Conservation (phyloP, 495 filamentous ascomycete genomes). For the Penicillium lagena region DNA sequence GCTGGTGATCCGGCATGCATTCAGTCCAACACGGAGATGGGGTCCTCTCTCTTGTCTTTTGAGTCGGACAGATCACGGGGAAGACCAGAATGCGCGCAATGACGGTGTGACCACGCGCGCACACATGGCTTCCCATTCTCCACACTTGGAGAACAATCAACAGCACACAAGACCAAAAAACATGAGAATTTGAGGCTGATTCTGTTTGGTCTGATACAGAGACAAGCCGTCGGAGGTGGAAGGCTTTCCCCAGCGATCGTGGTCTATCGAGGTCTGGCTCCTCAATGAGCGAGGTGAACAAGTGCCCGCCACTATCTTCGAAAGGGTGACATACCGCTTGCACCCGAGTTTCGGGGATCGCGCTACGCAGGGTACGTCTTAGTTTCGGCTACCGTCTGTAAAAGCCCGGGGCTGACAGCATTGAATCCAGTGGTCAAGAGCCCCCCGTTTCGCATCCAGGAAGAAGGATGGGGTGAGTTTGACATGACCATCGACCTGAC, state of each 20-base stretch:
- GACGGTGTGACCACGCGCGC: too few species aligned
- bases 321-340: slow-evolving; percentile 84
- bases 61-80: too few species aligned
- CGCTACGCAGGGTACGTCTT: slow-evolving; percentile 66
- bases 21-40: too few species aligned
- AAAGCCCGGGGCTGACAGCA: not conserved
- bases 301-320: slow-evolving; percentile 75
- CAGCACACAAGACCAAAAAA: too few species aligned
- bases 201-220: slow-evolving; percentile 16
- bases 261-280: slow-evolving; percentile 57
- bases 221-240: slow-evolving; percentile 68
- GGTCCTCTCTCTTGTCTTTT: too few species aligned
- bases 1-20: too few species aligned
- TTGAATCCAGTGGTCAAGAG: slow-evolving; percentile 61
- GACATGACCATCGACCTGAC: slow-evolving; percentile 83
- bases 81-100: too few species aligned
- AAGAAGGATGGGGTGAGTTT: slow-evolving; percentile 99
- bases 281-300: slow-evolving; percentile 56
- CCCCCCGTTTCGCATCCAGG: slow-evolving; percentile 80
- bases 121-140: too few species aligned
- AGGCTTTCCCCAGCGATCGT: slow-evolving; percentile 82
- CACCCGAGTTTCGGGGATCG: slow-evolving; percentile 87
- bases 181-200: slow-evolving; percentile 1
- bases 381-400: too few species aligned
- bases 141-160: too few species aligned